These are phyloP conservation scores for Berkeleyomyces rouxiae DNA, from an alignment of 2,329 filamentous ascomycete genomes.

Conservation along the genomic window DNA sequence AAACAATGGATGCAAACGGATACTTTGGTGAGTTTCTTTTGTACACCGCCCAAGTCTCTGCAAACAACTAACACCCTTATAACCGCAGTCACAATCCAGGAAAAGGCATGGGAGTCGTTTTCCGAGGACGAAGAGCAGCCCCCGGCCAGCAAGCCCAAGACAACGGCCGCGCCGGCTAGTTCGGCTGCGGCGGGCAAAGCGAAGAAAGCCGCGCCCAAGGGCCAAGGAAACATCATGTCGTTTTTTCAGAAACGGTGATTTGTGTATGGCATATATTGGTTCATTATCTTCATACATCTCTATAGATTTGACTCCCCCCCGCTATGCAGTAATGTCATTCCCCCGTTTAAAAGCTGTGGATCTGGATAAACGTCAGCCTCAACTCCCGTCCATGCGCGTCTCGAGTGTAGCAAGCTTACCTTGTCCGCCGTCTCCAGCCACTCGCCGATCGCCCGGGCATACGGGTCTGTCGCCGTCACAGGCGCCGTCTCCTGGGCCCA, in stretches of 20 bases:
- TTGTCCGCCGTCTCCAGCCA: slow-evolving; percentile 61
- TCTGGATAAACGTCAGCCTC: not conserved
- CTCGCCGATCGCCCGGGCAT: slow-evolving; percentile 59
- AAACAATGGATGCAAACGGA: slow-evolving; percentile 71
- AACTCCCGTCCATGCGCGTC: too few species aligned
- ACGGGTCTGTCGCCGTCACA: slow-evolving; percentile 42
- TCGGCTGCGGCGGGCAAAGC: slow-evolving; percentile 32
- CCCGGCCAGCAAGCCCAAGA: slow-evolving; percentile 34
- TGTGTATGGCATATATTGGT: not conserved
- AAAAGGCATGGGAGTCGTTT: slow-evolving; percentile 77
- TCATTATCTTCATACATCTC: not conserved
- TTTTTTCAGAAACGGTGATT: slow-evolving; percentile 70
- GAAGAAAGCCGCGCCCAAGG: slow-evolving; percentile 42
- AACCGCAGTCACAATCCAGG: slow-evolving; percentile 64
- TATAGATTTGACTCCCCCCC: not conserved
- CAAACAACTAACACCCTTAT: slow-evolving; percentile 7
- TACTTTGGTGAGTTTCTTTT: slow-evolving; percentile 54
- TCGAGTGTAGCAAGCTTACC: slow-evolving; percentile 24
- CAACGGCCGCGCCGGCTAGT: slow-evolving; percentile 24
- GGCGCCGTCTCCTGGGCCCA: slow-evolving; percentile 65
- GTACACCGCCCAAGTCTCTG: not conserved
- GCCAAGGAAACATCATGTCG: slow-evolving; percentile 75
- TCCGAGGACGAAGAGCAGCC: slow-evolving; percentile 65
- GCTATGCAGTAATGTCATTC: not conserved
- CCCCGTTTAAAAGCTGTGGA: not conserved